Percentiles rank a stretch among this genome's conserved stretches.
These are phyloP conservation scores for Emergomyces pasteurianus DNA, from an alignment of 2,329 filamentous ascomycete species.

Conservation along the genomic window DNA sequence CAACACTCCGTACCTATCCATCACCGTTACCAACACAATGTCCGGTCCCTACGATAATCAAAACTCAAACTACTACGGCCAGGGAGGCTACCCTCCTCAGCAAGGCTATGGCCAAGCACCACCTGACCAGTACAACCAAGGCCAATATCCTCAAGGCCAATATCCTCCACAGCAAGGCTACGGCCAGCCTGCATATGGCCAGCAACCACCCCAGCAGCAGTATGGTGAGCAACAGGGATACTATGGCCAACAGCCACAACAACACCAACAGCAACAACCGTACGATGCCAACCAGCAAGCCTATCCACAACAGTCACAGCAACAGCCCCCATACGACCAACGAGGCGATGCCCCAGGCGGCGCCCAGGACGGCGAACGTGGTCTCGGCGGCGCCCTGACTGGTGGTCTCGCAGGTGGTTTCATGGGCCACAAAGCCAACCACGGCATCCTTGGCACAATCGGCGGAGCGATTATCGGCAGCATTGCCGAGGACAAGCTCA, in stretches of 20 bases:
- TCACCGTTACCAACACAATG: conserved; percentile 6
- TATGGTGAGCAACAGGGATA: conserved; percentile 1
- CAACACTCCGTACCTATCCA: background rate
- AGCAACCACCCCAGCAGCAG: conserved; percentile 11
- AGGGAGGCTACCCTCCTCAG: conserved; percentile 18
- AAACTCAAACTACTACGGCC: conserved; percentile 13
- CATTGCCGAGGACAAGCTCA: conserved; percentile 33
- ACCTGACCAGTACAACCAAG: conserved; percentile 12
- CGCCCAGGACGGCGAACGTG: conserved; percentile 35
- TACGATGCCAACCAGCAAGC: conserved; percentile 8
- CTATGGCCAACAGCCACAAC: conserved; percentile 1
- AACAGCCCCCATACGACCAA: conserved; percentile 7
- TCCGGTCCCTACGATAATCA: conserved; percentile 11
- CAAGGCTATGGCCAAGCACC: conserved; percentile 18
- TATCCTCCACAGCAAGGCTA: conserved; percentile 12
- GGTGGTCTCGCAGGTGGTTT: conserved; percentile 37
- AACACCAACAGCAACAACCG: conserved; percentile 6
- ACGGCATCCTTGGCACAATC: conserved; percentile 37
- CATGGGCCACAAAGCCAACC: conserved; percentile 36
- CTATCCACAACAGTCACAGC: background rate
- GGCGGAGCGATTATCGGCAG: conserved; percentile 37
- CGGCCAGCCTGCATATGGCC: conserved; percentile 11
- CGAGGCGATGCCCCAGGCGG: conserved; percentile 23
- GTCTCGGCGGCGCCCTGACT: conserved; percentile 35
- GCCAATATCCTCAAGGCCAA: conserved; percentile 10